Evolutionary conservation across 192 early-diverging fungal genomes (phyloP).

Genomic region (Backusella morwellensis): DNA sequence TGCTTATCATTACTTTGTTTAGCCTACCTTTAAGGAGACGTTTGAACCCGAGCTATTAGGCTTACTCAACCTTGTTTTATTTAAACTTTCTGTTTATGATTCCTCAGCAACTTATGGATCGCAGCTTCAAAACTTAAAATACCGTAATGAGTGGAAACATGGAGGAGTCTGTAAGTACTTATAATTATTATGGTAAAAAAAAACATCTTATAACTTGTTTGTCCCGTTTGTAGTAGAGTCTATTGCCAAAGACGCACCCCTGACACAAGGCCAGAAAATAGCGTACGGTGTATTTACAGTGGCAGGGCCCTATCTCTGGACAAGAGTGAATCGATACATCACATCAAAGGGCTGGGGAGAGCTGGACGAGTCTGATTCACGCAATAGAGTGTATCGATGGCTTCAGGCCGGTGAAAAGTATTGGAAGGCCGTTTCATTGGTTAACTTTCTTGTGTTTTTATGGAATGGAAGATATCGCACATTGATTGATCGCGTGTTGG

Average conservation of each 20-base stretch:
- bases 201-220: not conserved
- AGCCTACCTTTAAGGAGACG: slow-evolving; percentile 57
- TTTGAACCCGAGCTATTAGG: slow-evolving; percentile 74
- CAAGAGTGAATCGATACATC: slow-evolving; percentile 54
- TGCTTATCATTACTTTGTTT: not conserved
- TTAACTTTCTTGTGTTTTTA: slow-evolving; percentile 86
- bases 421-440: slow-evolving; percentile 56
- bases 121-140: slow-evolving; percentile 81
- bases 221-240: slow-evolving; percentile 48
- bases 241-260: slow-evolving; percentile 52
- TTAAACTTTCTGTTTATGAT: slow-evolving; percentile 72
- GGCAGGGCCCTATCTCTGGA: slow-evolving; percentile 73
- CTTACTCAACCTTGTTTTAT: slow-evolving; percentile 65
- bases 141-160: slow-evolving; percentile 66
- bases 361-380: slow-evolving; percentile 49
- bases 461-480: slow-evolving; percentile 81
- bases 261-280: slow-evolving; percentile 59
- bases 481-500: slow-evolving; percentile 72
- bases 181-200: not conserved
- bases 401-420: slow-evolving; percentile 61
- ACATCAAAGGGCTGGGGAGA: slow-evolving; percentile 76
- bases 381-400: slow-evolving; percentile 53
- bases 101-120: slow-evolving; percentile 78
- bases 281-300: slow-evolving; percentile 62
- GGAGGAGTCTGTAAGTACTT: slow-evolving; percentile 49